Evolutionary conservation across 2,329 filamentous ascomycete genomes (phyloP).

Genomic region (Acephala macrosclerotiorum): DNA sequence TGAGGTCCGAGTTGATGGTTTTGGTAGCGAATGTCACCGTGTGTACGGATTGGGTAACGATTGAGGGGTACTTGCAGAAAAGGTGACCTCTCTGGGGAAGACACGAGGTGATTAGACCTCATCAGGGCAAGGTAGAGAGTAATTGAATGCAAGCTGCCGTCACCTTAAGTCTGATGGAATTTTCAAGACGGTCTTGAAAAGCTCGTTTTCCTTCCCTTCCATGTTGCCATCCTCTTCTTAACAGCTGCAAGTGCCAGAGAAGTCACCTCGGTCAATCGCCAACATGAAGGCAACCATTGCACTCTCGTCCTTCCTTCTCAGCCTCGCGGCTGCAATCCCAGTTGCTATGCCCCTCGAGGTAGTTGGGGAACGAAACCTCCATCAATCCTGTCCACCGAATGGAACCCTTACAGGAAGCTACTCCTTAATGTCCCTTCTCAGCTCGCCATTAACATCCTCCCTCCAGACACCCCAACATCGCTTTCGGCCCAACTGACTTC

Average conservation of each 20-base stretch:
- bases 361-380: not conserved
- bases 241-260: not conserved
- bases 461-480: constrained; percentile 10
- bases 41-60: not conserved
- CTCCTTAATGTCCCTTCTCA: constrained; percentile 20
- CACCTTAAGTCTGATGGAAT: not conserved
- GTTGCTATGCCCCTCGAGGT: not conserved
- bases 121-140: not conserved
- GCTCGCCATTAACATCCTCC: not conserved
- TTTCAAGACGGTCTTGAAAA: not conserved
- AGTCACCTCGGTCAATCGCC: not conserved
- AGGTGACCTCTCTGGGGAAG: not conserved
- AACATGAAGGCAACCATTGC: not conserved
- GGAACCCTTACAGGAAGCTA: constrained; percentile 20
- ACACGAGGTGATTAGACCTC: not conserved
- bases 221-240: not conserved
- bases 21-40: not conserved
- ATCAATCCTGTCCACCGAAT: constrained; percentile 17
- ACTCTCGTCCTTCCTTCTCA: not conserved
- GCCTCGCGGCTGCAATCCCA: not conserved
- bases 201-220: not conserved
- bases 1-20: not conserved
- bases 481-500: constrained; percentile 19
- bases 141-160: not conserved
- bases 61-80: not conserved